These are phyloP conservation scores for Grosmannia penicillata DNA, from an alignment of 2,329 filamentous ascomycete species.

Conservation along the genomic window DNA sequence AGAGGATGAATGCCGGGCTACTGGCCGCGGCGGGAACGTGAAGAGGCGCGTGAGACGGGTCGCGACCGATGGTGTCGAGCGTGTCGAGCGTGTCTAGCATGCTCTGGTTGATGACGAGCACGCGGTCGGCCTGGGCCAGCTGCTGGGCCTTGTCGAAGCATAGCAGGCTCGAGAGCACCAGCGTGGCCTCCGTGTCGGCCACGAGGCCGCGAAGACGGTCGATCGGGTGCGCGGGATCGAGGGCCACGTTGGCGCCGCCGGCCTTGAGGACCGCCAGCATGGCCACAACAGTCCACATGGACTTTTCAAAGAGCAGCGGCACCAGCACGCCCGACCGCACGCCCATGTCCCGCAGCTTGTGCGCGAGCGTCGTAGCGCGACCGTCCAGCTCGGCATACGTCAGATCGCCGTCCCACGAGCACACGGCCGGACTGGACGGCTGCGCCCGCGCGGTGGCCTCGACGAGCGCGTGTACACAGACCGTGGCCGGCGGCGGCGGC, in stretches of 20 bases:
- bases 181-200: not conserved
- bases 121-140: no score
- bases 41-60: no score
- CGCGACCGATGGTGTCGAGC: no score
- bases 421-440: conserved; percentile 16
- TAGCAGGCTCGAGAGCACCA: conserved; percentile 1
- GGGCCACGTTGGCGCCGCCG: conserved; percentile 11
- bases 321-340: conserved; percentile 40
- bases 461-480: no score
- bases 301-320: conserved; percentile 58
- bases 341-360: conserved; percentile 21
- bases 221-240: conserved; percentile 29
- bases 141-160: no score
- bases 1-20: conserved; percentile 43
- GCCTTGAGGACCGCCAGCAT: conserved; percentile 38
- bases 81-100: no score
- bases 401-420: conserved; percentile 16
- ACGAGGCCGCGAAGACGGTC: conserved; percentile 9
- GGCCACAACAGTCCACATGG: conserved; percentile 49
- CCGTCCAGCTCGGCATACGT: conserved; percentile 16
- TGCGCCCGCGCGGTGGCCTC: no score
- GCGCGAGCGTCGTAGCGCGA: conserved; percentile 20
- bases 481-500: no score
- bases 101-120: no score
- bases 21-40: conserved; percentile 20